These are phyloP conservation scores for Populus hybrid DNA, from an alignment of 441 rosid species.

Conservation along the genomic window DNA sequence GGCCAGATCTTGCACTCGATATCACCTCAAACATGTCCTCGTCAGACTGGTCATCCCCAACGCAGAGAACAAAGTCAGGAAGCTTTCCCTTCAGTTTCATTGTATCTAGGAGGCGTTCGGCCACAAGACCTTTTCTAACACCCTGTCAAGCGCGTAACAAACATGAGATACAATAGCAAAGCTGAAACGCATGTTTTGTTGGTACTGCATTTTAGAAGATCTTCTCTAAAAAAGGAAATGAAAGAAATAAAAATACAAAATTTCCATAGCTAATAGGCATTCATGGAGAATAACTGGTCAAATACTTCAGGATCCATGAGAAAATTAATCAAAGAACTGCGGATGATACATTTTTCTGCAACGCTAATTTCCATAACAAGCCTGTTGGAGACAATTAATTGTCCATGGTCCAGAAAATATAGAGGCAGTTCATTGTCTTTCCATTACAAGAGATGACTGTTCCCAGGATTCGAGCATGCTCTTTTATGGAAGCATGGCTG, in stretches of 20 bases:
- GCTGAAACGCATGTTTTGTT: not conserved
- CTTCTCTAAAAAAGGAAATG: not conserved
- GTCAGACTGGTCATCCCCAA: conserved; percentile 89
- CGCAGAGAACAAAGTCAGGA: conserved; percentile 79
- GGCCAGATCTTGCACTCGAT: conserved; percentile 53
- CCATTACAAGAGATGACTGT: too few species aligned
- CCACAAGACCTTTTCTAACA: conserved; percentile 82
- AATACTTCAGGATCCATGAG: not conserved
- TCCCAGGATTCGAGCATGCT: too few species aligned
- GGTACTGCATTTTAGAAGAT: not conserved
- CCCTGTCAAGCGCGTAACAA: conserved; percentile 40
- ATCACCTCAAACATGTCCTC: conserved; percentile 97
- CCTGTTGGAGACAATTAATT: not conserved
- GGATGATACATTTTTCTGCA: not conserved
- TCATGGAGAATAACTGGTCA: not conserved
- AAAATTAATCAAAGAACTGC: not conserved
- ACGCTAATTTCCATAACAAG: not conserved
- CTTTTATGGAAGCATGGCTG: too few species aligned
- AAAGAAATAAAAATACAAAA: not conserved
- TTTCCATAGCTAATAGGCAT: not conserved
- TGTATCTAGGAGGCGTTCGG: conserved; percentile 48
- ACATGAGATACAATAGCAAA: not conserved
- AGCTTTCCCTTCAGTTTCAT: conserved; percentile 58
- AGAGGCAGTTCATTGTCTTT: too few species aligned
- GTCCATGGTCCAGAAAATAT: not conserved